Percentiles rank a stretch among this genome's conserved stretches.
phyloP scores from a whole-genome alignment of 1,139 yeast genomes.

The Yamadazyma diospyri region DNA sequence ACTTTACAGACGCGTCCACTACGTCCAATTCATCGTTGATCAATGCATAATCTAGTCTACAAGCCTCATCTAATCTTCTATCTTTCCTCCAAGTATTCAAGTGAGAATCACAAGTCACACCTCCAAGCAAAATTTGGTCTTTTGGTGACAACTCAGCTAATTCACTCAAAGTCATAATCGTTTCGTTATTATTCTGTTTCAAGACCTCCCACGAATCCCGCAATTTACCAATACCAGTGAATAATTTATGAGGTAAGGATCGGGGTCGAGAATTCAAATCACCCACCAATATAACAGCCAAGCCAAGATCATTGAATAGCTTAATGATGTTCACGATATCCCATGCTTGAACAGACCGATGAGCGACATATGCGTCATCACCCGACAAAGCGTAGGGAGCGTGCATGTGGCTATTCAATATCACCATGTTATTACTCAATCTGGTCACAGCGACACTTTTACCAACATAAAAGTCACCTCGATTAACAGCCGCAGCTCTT shows the following conservation, averaged over 20 bases:
- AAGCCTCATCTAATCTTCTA: slow-evolving; percentile 68
- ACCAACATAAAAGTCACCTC: slow-evolving; percentile 99
- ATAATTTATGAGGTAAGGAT: slow-evolving; percentile 72
- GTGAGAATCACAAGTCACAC: slow-evolving; percentile 85
- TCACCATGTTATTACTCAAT: slow-evolving; percentile 61
- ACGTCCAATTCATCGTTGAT: slow-evolving; percentile 51
- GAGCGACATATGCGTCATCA: slow-evolving; percentile 87
- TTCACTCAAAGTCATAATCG: slow-evolving; percentile 23
- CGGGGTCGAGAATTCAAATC: slow-evolving; percentile 90
- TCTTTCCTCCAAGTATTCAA: slow-evolving; percentile 81
- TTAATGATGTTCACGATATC: slow-evolving; percentile 72
- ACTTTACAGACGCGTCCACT: slow-evolving; percentile 60
- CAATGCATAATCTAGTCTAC: slow-evolving; percentile 86
- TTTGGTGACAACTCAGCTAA: slow-evolving; percentile 54
- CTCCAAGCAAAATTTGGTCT: slow-evolving; percentile 70
- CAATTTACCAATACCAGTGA: slow-evolving; percentile 67
- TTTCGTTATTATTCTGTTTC: slow-evolving; percentile 36
- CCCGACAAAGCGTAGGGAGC: slow-evolving; percentile 87
- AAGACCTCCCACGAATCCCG: slow-evolving; percentile 81
- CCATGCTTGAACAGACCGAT: slow-evolving; percentile 96
- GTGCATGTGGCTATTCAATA: slow-evolving; percentile 92
- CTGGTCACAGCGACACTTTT: slow-evolving; percentile 80
- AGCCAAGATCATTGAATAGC: slow-evolving; percentile 67
- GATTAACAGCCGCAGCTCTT: slow-evolving; percentile 83
- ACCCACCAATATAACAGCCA: slow-evolving; percentile 85